Evolutionary conservation across 2,329 filamentous ascomycete species (phyloP), one percentile per base, ranked within the genome.

Genomic region (Albifimbria verrucaria): DNA sequence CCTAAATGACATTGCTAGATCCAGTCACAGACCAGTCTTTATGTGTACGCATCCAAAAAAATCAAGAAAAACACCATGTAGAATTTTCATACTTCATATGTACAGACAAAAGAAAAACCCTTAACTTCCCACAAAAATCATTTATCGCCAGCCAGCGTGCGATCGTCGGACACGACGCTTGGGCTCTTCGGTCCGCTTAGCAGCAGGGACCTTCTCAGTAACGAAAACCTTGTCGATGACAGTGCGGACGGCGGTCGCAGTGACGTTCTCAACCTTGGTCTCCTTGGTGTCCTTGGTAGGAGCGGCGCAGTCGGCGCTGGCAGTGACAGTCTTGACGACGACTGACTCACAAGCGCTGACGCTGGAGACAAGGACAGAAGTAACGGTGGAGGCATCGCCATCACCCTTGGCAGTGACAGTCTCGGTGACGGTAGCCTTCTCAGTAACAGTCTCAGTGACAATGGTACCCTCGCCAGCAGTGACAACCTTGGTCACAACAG

Each of bases 401-500:
- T n/a, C n/a, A n/a, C n/a, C 32, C 15, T 12, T 39, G 32, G 5
- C 32, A 12, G 32, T 39, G 15, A n/a, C 32, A 12, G 32, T 39
- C 18, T 12, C 32, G 15, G 32, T 39, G 12, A 39, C 32, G 12
- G 32, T 39, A 12, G 32, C 32, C 42, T 11, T 20, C 42, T 11
- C 42, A 45, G 26, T 59, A 55, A 21, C 46, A n/a, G n/a, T n/a
- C n/a, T n/a, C n/a, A n/a, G n/a, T n/a, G n/a, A n/a, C n/a, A n/a
- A n/a, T n/a, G n/a, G n/a, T n/a, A n/a, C n/a, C n/a, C n/a, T n/a
- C 42, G 22, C 42, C 42, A 20, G 22, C 42, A 45, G 26, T 59
- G 55, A 21, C 46, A 1, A 57, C 59, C 48, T 68, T 57, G 15
- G 53, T 58, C 20, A 66, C 53, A 12, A 56, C 60, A 59, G 61